These are phyloP conservation scores for Fusarium dlaminii DNA, from an alignment of 2,329 filamentous ascomycete genomes.

Conservation along the genomic window DNA sequence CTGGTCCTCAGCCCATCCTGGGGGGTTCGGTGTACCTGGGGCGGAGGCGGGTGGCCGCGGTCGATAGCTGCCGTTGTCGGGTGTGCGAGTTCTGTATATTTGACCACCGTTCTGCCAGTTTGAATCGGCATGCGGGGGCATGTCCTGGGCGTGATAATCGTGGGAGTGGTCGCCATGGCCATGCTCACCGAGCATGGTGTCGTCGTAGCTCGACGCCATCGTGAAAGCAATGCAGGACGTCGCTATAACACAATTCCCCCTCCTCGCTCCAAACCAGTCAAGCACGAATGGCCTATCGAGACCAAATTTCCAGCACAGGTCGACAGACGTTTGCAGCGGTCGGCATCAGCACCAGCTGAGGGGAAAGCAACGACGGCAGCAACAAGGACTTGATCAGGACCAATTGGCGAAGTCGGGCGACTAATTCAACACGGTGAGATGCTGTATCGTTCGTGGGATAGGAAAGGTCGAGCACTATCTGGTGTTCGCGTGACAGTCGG, in stretches of 20 bases:
- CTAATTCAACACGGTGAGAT: conserved; percentile 24
- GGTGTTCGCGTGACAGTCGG: conserved; percentile 45
- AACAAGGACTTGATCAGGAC: conserved; percentile 28
- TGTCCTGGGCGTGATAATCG: conserved; percentile 40
- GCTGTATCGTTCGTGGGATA: conserved; percentile 21
- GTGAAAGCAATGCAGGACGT: conserved; percentile 41
- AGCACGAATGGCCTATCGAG: conserved; percentile 42
- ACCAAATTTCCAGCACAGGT: conserved; percentile 46
- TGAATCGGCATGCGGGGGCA: conserved; percentile 46
- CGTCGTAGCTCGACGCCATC: conserved; percentile 61
- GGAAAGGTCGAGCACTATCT: conserved; percentile 28
- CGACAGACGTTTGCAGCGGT: conserved; percentile 47
- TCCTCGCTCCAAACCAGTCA: conserved; percentile 41
- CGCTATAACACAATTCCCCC: conserved; percentile 35
- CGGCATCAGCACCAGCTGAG: conserved; percentile 51
- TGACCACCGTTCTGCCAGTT: conserved; percentile 50
- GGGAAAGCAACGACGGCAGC: conserved; percentile 21
- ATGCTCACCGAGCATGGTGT: conserved; percentile 52
- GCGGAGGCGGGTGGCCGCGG: conserved; percentile 50
- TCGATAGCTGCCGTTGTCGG: conserved; percentile 49
- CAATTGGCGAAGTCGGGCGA: conserved; percentile 42
- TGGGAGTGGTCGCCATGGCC: conserved; percentile 44
- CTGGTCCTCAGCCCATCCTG: conserved; percentile 52
- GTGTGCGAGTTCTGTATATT: conserved; percentile 47
- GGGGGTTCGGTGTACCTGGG: conserved; percentile 45